phyloP scores from a whole-genome alignment of 169 alveolate genomes.

The Plasmodium fragile region DNA sequence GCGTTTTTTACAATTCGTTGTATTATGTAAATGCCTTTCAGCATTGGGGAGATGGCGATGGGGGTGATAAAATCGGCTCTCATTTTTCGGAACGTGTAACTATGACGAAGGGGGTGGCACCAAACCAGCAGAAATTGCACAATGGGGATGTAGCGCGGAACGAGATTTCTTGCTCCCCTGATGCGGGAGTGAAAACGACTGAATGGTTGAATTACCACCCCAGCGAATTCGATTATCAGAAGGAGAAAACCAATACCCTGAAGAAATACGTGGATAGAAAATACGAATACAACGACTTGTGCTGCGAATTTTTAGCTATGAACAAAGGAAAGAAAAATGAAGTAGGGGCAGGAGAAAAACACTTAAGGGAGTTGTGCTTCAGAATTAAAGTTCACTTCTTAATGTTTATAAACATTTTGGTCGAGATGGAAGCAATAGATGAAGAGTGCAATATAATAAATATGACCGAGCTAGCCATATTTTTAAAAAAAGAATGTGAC shows the following conservation, averaged over 20 bases:
- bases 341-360: not conserved
- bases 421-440: slow-evolving; percentile 82
- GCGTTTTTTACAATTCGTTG: slow-evolving; percentile 57
- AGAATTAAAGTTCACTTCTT: slow-evolving; percentile 65
- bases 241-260: slow-evolving; percentile 17
- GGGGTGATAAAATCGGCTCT: not conserved
- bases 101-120: not conserved
- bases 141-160: not conserved
- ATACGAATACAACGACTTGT: slow-evolving; percentile 69
- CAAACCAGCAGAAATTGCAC: not conserved
- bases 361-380: slow-evolving; percentile 49
- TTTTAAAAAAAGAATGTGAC: slow-evolving; percentile 80
- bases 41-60: not conserved
- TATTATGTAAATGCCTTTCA: slow-evolving; percentile 64
- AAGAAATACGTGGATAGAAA: slow-evolving; percentile 47
- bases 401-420: slow-evolving; percentile 78
- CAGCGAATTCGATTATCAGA: slow-evolving; percentile 33
- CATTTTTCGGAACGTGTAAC: not conserved
- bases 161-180: not conserved
- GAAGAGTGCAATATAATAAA: slow-evolving; percentile 78
- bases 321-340: not conserved
- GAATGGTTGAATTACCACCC: not conserved
- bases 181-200: not conserved
- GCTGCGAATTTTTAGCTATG: slow-evolving; percentile 22
- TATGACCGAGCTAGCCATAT: slow-evolving; percentile 81